phyloP scores from a whole-genome alignment of 1,284 basidiomycete species.

The Fistulina hepatica region DNA sequence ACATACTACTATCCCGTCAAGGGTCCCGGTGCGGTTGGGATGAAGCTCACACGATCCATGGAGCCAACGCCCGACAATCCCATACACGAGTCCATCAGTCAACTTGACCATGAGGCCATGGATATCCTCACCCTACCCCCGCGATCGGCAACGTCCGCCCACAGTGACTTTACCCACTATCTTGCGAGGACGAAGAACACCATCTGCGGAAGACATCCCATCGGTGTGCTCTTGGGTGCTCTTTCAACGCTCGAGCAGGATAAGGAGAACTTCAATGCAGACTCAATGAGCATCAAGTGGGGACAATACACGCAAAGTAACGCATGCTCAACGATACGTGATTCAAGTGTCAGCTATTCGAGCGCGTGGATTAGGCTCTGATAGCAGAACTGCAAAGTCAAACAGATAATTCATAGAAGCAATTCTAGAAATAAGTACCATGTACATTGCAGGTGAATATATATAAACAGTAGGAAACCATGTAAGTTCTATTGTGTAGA shows the following conservation, averaged over 20 bases:
- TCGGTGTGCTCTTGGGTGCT: slow-evolving; percentile 82
- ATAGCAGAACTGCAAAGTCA: slow-evolving; percentile 10
- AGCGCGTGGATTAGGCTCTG: slow-evolving; percentile 67
- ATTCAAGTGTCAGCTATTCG: slow-evolving; percentile 94
- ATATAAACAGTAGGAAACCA: slow-evolving; percentile 7
- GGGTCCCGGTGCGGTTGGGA: slow-evolving; percentile 35
- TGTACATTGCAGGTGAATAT: slow-evolving; percentile 5
- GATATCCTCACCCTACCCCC: slow-evolving; percentile 54
- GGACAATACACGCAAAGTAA: slow-evolving; percentile 91
- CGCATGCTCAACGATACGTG: slow-evolving; percentile 51
- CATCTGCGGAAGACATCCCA: slow-evolving; percentile 93
- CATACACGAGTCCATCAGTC: slow-evolving; percentile 63
- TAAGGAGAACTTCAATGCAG: slow-evolving; percentile 25
- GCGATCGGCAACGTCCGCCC: slow-evolving; percentile 39
- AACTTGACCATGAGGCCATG: slow-evolving; percentile 75
- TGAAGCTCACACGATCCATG: slow-evolving; percentile 39
- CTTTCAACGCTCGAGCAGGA: slow-evolving; percentile 50
- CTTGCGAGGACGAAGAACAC: slow-evolving; percentile 84
- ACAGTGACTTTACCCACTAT: slow-evolving; percentile 64
- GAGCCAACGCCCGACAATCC: slow-evolving; percentile 34
- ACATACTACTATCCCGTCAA: slow-evolving; percentile 81
- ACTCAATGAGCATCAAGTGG: slow-evolving; percentile 47
- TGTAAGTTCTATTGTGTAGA: too few species aligned
- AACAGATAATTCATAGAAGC: slow-evolving; percentile 3
- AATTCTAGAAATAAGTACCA: slow-evolving; percentile 2